Evolutionary conservation across 108 stramenopile species (phyloP), one percentile per base, ranked within the genome.

Genomic region (Cyclotella atomus): DNA sequence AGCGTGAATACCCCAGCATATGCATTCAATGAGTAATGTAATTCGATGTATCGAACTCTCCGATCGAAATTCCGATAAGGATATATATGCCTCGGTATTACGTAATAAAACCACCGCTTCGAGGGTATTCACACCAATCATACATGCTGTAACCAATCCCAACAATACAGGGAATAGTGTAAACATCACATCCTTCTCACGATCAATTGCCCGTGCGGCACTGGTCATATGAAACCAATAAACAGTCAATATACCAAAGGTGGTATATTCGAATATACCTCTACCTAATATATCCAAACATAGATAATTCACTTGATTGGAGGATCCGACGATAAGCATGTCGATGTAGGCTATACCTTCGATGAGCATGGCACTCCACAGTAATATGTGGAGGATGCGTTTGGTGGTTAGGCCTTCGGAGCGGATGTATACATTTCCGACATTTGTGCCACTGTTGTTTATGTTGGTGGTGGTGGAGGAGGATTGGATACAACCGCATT

Each of bases 271-370:
- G 10, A 84, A 29, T 19, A 81, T 71, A 16, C 80, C 78, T 36
- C 76, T 71, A 34, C 84, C 84, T 7, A 84, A 53, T 21, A 84
- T 77, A 50, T 84, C 76, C 7, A 84, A 43, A 27, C 82, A 36
- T 14, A 73, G 50, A 62, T 82, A 79, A 27, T 65, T 74, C 14
- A 81, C 46, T 44, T 70, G 68, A 54, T 70, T 68, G 28, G 20
- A 35, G 2, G 44, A 29, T 33, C 75, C 71, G 24, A 60, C 36
- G 9, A 45, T 63, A 10, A 70, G 68, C 73, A 81, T 74, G 23
- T 70, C 61, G 15, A 63, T 68, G 32, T 81, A 81, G 1, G 68
- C 73, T 3, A 81, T 57, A 3, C 44, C 56, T 60, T 81, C 64
- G 3, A 81, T 47, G 28, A 71, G 38, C 73, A 81, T 74, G 36